These are phyloP conservation scores for Daldinia childiae DNA, from an alignment of 495 filamentous ascomycete species.

Conservation along the genomic window DNA sequence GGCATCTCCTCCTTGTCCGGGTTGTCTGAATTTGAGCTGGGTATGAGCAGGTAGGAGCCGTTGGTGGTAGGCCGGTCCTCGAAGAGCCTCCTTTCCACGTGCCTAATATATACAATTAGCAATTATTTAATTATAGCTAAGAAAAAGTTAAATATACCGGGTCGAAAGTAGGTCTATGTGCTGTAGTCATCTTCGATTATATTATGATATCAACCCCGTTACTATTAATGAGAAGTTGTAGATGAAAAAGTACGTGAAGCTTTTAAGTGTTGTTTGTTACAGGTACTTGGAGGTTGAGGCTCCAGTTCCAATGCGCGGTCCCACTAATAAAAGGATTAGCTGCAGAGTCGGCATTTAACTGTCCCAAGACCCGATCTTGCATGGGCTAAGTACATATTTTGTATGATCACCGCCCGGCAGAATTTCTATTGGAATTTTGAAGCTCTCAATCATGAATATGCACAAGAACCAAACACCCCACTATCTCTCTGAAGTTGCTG, in stretches of 20 bases:
- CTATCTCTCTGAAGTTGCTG: slow-evolving; percentile 34
- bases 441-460: slow-evolving; percentile 21
- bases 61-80: slow-evolving; percentile 96
- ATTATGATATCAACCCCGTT: background rate
- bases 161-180: slow-evolving; percentile 93
- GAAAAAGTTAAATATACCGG: slow-evolving; percentile 65
- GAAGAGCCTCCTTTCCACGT: slow-evolving; percentile 91
- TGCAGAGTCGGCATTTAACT: slow-evolving; percentile 25
- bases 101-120: slow-evolving; percentile 66
- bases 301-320: slow-evolving; percentile 5
- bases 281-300: slow-evolving; percentile 11
- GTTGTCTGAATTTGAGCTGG: slow-evolving; percentile 86
- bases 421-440: slow-evolving; percentile 29
- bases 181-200: slow-evolving; percentile 70
- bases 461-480: slow-evolving; percentile 30
- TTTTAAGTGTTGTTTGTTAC: slow-evolving; percentile 13
- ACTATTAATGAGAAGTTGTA: slow-evolving; percentile 12
- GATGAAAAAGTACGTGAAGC: background rate
- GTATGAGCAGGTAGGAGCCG: slow-evolving; percentile 92
- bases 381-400: slow-evolving; percentile 26
- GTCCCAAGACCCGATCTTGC: slow-evolving; percentile 31
- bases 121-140: background rate
- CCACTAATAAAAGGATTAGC: slow-evolving; percentile 2
- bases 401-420: slow-evolving; percentile 46
- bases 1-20: slow-evolving; percentile 87